A percentile compares a stretch with the other conserved stretches of the same genome.
These are phyloP conservation scores for Simplicillium aogashimaense DNA, from an alignment of 2,329 filamentous ascomycete genomes.

Conservation along the genomic window DNA sequence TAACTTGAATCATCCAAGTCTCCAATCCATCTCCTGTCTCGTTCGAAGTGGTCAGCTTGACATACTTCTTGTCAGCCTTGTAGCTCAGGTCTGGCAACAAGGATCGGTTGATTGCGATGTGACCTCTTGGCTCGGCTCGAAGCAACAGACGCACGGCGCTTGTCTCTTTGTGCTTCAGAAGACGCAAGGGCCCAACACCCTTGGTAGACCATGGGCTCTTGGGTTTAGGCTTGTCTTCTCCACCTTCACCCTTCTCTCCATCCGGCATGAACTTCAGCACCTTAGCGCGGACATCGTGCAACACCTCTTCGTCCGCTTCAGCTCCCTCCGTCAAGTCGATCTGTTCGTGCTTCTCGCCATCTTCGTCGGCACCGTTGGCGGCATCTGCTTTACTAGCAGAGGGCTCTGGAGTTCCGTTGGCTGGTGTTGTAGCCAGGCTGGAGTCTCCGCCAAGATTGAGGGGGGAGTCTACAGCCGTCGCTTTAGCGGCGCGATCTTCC, in stretches of 20 bases:
- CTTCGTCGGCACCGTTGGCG: conserved; percentile 35
- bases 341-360: conserved; percentile 54
- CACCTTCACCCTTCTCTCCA: conserved; percentile 31
- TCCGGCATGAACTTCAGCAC: conserved; percentile 50
- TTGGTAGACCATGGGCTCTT: conserved; percentile 56
- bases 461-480: conserved; percentile 40
- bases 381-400: conserved; percentile 33
- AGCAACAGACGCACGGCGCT: conserved; percentile 58
- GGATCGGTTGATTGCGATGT: conserved; percentile 61
- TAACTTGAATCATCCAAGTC: conserved; percentile 64
- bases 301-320: conserved; percentile 61
- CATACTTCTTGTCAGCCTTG: conserved; percentile 48
- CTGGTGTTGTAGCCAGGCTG: conserved; percentile 50
- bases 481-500: conserved; percentile 36
- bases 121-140: conserved; percentile 65
- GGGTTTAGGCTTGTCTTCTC: conserved; percentile 31
- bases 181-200: conserved; percentile 60
- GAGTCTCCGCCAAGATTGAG: conserved; percentile 49
- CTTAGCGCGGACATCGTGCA: conserved; percentile 64
- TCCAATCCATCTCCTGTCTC: conserved; percentile 51
- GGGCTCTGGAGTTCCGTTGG: conserved; percentile 49
- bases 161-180: conserved; percentile 65
- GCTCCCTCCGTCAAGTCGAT: conserved; percentile 58
- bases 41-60: conserved; percentile 47
- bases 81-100: conserved; percentile 55